Evolutionary conservation across 352 stramenopile genomes (phyloP).

Genomic region (Phytophthora uliginosa): DNA sequence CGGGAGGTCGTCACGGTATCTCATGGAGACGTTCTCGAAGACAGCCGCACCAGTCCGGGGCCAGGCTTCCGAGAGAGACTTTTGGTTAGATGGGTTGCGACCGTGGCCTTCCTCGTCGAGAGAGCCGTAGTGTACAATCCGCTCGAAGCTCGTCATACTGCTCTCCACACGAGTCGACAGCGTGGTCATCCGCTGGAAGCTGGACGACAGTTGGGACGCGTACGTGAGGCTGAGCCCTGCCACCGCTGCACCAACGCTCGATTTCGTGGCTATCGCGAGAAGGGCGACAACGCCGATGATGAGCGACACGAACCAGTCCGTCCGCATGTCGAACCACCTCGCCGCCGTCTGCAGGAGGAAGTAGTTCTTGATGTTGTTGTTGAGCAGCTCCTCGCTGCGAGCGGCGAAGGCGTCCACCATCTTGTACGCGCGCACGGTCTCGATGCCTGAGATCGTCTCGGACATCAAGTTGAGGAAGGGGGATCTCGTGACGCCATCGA

Average conservation of each 20-base stretch:
- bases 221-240: slow-evolving; percentile 51
- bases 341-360: slow-evolving; percentile 43
- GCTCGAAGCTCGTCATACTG: slow-evolving; percentile 49
- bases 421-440: slow-evolving; percentile 91
- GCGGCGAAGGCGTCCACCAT: slow-evolving; percentile 40
- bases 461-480: slow-evolving; percentile 95
- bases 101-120: slow-evolving; percentile 44
- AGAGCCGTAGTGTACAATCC: slow-evolving; percentile 38
- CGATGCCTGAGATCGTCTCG: slow-evolving; percentile 94
- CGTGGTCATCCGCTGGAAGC: slow-evolving; percentile 36
- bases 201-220: slow-evolving; percentile 47
- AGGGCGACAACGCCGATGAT: slow-evolving; percentile 91
- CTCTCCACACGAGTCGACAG: slow-evolving; percentile 51
- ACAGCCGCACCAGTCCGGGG: slow-evolving; percentile 42
- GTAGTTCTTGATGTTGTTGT: slow-evolving; percentile 49
- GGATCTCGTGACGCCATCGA: slow-evolving; percentile 90
- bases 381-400: slow-evolving; percentile 44
- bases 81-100: not conserved
- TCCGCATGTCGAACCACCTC: slow-evolving; percentile 95
- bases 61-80: slow-evolving; percentile 32
- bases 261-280: slow-evolving; percentile 75
- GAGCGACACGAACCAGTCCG: slow-evolving; percentile 78
- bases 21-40: slow-evolving; percentile 59
- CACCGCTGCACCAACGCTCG: slow-evolving; percentile 32
- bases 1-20: slow-evolving; percentile 57